Evolutionary conservation across 2,329 filamentous ascomycete species (phyloP), one percentile per base, ranked within the genome.

Genomic region (Cadophora malorum): DNA sequence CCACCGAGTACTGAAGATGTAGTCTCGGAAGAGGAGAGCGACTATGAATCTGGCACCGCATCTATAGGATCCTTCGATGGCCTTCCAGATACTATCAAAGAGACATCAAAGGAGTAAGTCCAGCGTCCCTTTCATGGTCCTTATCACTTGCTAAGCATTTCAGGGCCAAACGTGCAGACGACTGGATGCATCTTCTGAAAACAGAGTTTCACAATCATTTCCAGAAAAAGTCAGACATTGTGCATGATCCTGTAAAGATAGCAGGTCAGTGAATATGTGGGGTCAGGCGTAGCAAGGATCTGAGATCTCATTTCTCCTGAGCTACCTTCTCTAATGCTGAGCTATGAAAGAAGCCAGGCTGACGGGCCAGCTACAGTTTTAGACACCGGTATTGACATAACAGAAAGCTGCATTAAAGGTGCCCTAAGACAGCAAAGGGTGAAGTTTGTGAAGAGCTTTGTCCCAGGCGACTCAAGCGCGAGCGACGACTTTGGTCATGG

Each of bases 401-500:
- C 23, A 38, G 56, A 69, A 35, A 53, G 4, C 50, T 53, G 9
- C 9, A 52, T 58, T 23, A 33, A 52, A 21, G 64, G 69, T 31
- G 23, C 41, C 6, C 14, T n/a, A 6, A 35, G 21, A 3, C 16
- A 31, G 0, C 19, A 47, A 33, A 19, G 66, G 23, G 60, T 71
- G 3, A 69, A 64, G 25, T 59, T n/a, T 6, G 14, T 10, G 12
- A 58, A 65, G 52, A 63, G 65, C 56, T 71, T 67, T 47, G 31
- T 71, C 6, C 53, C 65, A 19, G 21, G 23, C 6, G 41, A 45
- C 12, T 28, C 61, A 19, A 52, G 47, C 21, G 61, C 53, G 9
- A 35, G 52, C 53, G 72, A 78, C 63, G 71, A 75, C 19, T 72
- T 69, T 68, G 75, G 75, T 59, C 76, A 78, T 56, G 76, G 76